Evolutionary conservation across 352 stramenopile species (phyloP).

Genomic region (Phytopythium helicoides): DNA sequence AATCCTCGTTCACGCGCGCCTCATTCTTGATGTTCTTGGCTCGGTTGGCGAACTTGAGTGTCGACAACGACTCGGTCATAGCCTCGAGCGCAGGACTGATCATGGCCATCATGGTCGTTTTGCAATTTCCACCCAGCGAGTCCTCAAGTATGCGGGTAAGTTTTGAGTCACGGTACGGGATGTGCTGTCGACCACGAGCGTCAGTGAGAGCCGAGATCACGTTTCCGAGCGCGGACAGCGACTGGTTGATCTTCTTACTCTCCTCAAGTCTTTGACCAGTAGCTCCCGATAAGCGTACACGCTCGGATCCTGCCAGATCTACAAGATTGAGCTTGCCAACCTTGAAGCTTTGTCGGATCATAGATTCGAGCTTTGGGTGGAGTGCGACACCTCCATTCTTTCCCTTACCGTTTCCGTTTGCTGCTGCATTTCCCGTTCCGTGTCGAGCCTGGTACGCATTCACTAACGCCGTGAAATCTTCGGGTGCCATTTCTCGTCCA

Average conservation of each 20-base stretch:
- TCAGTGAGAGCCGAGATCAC: conserved; percentile 91
- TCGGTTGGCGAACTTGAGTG: conserved; percentile 93
- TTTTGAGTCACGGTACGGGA: conserved; percentile 93
- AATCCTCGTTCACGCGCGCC: conserved; percentile 89
- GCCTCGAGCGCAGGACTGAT: conserved; percentile 89
- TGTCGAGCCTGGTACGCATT: conserved; percentile 69
- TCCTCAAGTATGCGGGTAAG: conserved; percentile 92
- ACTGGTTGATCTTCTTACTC: conserved; percentile 94
- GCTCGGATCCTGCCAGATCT: conserved; percentile 90
- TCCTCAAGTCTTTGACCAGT: conserved; percentile 88
- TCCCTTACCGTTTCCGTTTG: conserved; percentile 10
- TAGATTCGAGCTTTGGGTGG: conserved; percentile 82
- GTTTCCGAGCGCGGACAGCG: conserved; percentile 87
- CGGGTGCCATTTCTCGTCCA: conserved; percentile 73
- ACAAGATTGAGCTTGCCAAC: conserved; percentile 95
- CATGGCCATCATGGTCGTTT: conserved; percentile 97
- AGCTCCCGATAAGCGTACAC: conserved; percentile 84
- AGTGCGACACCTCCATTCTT: conserved; percentile 32
- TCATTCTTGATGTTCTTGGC: conserved; percentile 94
- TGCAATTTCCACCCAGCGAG: conserved; percentile 91
- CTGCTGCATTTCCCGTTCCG: conserved; percentile 10
- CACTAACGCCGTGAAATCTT: conserved; percentile 85
- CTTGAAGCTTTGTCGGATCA: conserved; percentile 92
- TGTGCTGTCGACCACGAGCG: conserved; percentile 83
- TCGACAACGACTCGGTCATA: conserved; percentile 91